Base-by-base conservation (phyloP, 2,329 filamentous ascomycete species). In the Albifimbria verrucaria region DNA sequence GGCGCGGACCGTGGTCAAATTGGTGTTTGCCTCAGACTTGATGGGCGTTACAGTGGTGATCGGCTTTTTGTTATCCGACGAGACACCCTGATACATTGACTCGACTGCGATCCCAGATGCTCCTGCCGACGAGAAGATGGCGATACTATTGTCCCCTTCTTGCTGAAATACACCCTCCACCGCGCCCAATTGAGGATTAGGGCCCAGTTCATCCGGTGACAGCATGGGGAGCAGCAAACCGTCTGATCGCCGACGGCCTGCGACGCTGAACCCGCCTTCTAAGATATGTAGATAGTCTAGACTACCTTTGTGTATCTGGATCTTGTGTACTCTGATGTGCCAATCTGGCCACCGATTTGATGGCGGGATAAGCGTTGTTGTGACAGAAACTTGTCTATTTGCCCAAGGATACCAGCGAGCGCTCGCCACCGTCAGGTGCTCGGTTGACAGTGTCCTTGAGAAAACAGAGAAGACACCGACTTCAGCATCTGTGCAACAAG, bases 321-420 rank as follows among this genome's bases (percentile, higher is more conserved):
- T 20, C 4, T 39, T 26, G 32, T 64, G 62, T 1, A 62, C 12
- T 9, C 61, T 46, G 6, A 61, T 21, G 21, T 65, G 59, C 62
- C 63, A 65, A 10, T 63, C 63, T 3, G 59, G 62, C 48, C 57
- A 65, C 2, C 58, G 44, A 10, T 49, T 42, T 9, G 57, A 51
- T 3, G 57, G 52, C 3, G 63, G 58, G 2, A 64, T 49, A 9
- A 65, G 50, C 2, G 53, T 59, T 2, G 63, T 63, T 18, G 56
- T 45, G 7, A 65, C 55, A 20, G 50, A 52, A 1, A 63, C 24
- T 3, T 47, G 12, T 2, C 55, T 36, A 26, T 62, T 54, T 2
- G 49, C 54, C 53, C 63, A 63, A 11, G 62, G 63, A 21, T 54
- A 60, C 62, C 62, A 65, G 2, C 32, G 28, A 5, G 54, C 52